Percentiles rank a stretch among this genome's conserved stretches.
phyloP scores from a whole-genome alignment of 2,329 filamentous ascomycete species.

The Metarhizium robertsii region DNA sequence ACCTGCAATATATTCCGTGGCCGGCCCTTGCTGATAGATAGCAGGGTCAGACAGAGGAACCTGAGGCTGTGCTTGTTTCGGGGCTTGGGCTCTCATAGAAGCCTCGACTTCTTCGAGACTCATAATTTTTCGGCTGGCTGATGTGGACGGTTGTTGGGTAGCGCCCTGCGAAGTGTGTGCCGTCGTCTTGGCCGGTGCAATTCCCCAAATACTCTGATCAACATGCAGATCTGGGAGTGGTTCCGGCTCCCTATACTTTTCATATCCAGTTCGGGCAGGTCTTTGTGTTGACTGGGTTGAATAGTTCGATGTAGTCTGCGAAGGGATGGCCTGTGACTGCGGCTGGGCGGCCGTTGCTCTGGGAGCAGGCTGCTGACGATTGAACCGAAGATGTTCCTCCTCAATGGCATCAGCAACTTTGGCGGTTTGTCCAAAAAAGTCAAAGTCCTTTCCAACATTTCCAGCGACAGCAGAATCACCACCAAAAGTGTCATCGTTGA shows the following conservation, averaged over 20 bases:
- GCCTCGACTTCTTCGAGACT: constrained; percentile 96
- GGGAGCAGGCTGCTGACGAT: constrained; percentile 57
- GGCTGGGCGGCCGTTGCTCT: constrained; percentile 23
- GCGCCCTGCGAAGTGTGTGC: constrained; percentile 19
- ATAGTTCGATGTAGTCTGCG: constrained; percentile 23
- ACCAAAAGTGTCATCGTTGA: constrained; percentile 95
- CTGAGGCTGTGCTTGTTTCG: constrained; percentile 32
- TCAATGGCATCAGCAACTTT: constrained; percentile 78
- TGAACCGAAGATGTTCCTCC: constrained; percentile 82
- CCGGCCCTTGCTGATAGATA: constrained; percentile 16
- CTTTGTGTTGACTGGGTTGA: constrained; percentile 34
- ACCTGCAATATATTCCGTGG: constrained; percentile 14
- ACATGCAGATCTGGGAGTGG: constrained; percentile 86
- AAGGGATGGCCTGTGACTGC: constrained; percentile 21
- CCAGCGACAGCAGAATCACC: constrained; percentile 27
- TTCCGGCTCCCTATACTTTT: constrained; percentile 78
- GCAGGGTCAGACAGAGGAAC: constrained; percentile 23
- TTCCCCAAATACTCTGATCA: constrained; percentile 87
- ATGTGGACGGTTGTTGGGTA: constrained; percentile 15
- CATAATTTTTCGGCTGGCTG: constrained; percentile 66
- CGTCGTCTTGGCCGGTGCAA: constrained; percentile 45
- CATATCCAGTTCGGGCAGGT: constrained; percentile 74
- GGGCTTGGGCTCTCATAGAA: constrained; percentile 67
- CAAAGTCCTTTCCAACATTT: constrained; percentile 81
- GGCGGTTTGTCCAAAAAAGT: constrained; percentile 91